Percentiles rank a stretch among this genome's conserved stretches.
Conservation (phyloP, 2,329 filamentous ascomycete species). For the Dothiorella sarmentorum region DNA sequence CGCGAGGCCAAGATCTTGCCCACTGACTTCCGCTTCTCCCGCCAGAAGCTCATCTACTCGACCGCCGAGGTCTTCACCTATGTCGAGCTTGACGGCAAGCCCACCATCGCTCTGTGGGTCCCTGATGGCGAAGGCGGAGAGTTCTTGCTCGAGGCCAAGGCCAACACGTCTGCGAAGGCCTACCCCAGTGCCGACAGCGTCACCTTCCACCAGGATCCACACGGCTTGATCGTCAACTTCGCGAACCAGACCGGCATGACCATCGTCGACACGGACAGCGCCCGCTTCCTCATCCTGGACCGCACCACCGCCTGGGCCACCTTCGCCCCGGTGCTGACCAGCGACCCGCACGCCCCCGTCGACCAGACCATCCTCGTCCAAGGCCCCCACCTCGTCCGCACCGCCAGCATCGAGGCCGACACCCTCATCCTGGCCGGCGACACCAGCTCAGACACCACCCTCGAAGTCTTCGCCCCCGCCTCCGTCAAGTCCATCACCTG, state of each 20-base stretch:
- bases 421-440: slow-evolving; percentile 36
- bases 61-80: slow-evolving; percentile 50
- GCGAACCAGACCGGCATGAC: slow-evolving; percentile 30
- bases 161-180: slow-evolving; percentile 39
- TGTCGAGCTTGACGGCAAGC: slow-evolving; percentile 33
- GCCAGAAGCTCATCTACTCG: slow-evolving; percentile 51
- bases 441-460: slow-evolving; percentile 29
- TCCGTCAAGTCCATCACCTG: slow-evolving; percentile 33
- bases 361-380: slow-evolving; percentile 40
- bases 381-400: slow-evolving; percentile 41
- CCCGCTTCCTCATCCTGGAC: slow-evolving; percentile 37
- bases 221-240: slow-evolving; percentile 34
- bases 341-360: slow-evolving; percentile 37
- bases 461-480: slow-evolving; percentile 38
- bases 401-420: slow-evolving; percentile 23
- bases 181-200: slow-evolving; percentile 39
- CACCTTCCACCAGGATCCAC: slow-evolving; percentile 41
- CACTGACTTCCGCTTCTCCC: slow-evolving; percentile 57
- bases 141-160: slow-evolving; percentile 37
- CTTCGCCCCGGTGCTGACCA: slow-evolving; percentile 39
- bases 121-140: slow-evolving; percentile 40
- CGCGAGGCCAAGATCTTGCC: slow-evolving; percentile 61
- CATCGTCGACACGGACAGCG: slow-evolving; percentile 36
- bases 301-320: slow-evolving; percentile 37
- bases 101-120: slow-evolving; percentile 39